Base-by-base conservation (phyloP, 768 basidiomycete species). In the Pleurotus ostreatus region DNA sequence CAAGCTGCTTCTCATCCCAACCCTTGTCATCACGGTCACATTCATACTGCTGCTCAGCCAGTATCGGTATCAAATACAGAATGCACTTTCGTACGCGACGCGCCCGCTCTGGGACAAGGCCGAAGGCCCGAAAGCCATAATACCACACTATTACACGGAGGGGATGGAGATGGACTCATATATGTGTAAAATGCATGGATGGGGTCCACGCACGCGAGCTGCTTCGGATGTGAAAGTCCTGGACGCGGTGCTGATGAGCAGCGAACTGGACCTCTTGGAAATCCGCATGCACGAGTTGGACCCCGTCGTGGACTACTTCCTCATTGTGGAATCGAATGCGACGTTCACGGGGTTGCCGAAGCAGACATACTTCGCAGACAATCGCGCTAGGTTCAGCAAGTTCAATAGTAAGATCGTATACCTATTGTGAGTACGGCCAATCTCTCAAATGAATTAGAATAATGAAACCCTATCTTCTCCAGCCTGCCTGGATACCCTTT, bases 291-390 rank as follows among this genome's bases (percentile, higher is more conserved):
- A 83, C 67, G 85, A 87, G 66, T 74, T 85, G 49, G 76, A 78
- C 56, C 65, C 75, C 4, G 73, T 82, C 46, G 83, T 85, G 23
- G 79, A 83, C 65, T 70, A 75, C 18, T 85, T 86, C 69, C 75
- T 84, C 63, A 78, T 87, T 62, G 70, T 85, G 51, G 84, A 85
- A 63, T 81, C 79, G 48, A 82, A 83, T 62, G 74, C 74, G 15
- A 85, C 83, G 12, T 85, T 86, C 66, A 84, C 84, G 4, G 84
- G 84, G 2, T 60, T 80, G 30, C 74, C 78, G 5, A 85, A 86
- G 65, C 72, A 76, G 40, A 75, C 75, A 1, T 75, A 74, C 57
- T 83, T 85, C 60, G 67, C 71, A 1, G 70, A 74, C 26, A 75
- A 82, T 57, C 74, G 74, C 5, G 63, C 63, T 4, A 70, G 76